Evolutionary conservation across 192 early-diverging fungal species (phyloP).

Genomic region (Backusella circina): DNA sequence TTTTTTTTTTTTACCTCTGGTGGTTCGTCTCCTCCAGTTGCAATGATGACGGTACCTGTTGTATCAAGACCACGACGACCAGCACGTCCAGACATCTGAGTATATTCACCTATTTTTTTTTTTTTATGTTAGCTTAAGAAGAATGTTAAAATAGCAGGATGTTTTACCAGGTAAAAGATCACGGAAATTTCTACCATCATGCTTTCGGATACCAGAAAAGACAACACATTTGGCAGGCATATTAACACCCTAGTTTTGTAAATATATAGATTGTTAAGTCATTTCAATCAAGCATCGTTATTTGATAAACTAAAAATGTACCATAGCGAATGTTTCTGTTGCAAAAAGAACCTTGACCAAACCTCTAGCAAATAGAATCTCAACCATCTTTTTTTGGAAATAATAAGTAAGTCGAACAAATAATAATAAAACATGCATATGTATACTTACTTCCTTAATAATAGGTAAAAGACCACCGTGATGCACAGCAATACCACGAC

Average conservation of each 20-base stretch:
- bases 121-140: no score
- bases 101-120: conserved; percentile 87
- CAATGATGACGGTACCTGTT: conserved; percentile 92
- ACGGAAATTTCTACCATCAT: conserved; percentile 87
- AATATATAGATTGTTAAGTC: background rate
- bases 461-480: conserved; percentile 96
- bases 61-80: conserved; percentile 91
- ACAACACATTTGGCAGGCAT: conserved; percentile 95
- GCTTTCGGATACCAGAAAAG: conserved; percentile 87
- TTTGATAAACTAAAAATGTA: conserved; percentile 12
- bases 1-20: conserved; percentile 38
- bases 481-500: conserved; percentile 94
- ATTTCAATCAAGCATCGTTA: no score
- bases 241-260: conserved; percentile 95
- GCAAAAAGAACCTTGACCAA: conserved; percentile 94
- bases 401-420: background rate
- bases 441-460: conserved; percentile 86
- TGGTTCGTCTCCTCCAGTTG: conserved; percentile 49
- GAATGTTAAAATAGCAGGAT: no score
- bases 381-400: conserved; percentile 67
- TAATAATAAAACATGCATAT: background rate
- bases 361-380: conserved; percentile 89
- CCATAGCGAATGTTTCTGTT: conserved; percentile 99
- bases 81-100: conserved; percentile 98
- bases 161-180: conserved; percentile 76